Percentiles rank a stretch among this genome's conserved stretches.
Conservation (phyloP, 257 asterid species). For the Ehretia macrophylla region DNA sequence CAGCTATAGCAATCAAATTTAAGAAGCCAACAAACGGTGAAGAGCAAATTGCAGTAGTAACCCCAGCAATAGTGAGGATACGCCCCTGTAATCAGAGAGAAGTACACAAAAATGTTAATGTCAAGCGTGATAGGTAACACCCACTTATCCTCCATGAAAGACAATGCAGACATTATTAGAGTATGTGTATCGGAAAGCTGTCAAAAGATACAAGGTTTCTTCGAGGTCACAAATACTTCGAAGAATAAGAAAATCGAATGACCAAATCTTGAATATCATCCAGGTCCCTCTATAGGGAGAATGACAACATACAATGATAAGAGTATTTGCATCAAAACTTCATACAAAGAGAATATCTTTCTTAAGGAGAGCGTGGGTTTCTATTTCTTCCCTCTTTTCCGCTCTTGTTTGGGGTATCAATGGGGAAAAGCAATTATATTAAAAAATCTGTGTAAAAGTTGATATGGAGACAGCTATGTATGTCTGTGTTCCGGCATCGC, state of each 20-base stretch:
- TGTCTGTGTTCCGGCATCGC: no score
- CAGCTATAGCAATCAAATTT: constrained; percentile 76
- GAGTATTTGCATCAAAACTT: not conserved
- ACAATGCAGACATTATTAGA: no score
- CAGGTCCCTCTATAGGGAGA: not conserved
- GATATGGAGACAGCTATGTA: no score
- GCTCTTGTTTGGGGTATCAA: not conserved
- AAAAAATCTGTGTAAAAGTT: not conserved
- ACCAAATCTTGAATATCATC: not conserved
- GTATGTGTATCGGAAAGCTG: not conserved
- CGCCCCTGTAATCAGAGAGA: constrained; percentile 54
- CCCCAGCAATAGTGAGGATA: constrained; percentile 80
- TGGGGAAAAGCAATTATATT: not conserved
- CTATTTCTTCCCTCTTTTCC: no score
- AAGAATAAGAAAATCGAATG: no score
- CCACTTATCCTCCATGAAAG: no score
- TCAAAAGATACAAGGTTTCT: no score
- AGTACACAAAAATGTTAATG: not conserved
- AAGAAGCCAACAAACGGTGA: constrained; percentile 72
- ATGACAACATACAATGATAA: not conserved
- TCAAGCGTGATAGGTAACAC: not conserved
- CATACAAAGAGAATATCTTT: not conserved
- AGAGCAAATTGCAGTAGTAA: constrained; percentile 73
- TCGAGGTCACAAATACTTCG: no score
- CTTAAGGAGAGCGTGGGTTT: no score